Evolutionary conservation across 2,329 filamentous ascomycete species (phyloP), one percentile per base, ranked within the genome.

Genomic region (Colletotrichum aenigma): DNA sequence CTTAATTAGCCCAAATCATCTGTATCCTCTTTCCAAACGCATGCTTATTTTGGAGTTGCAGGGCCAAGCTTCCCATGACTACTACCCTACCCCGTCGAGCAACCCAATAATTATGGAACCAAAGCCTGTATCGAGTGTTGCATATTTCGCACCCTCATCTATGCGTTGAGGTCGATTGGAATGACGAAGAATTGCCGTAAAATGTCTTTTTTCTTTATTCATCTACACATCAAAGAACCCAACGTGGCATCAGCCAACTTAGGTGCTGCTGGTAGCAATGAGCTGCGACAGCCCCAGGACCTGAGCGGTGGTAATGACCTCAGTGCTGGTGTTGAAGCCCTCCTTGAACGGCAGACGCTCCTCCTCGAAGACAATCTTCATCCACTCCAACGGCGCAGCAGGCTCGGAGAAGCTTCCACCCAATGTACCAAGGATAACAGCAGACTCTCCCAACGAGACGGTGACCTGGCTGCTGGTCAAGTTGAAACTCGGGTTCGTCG

Each of bases 401-500:
- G 73, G 73, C 73, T 32, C 48, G 28, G 21, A 60, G 73, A 60
- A 75, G 73, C 73, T 75, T 16, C 70, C 70, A 13, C 78, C 78
- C 52, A 80, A 60, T 9, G 77, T 76, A 70, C 74, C 70, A 30
- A 79, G 77, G 58, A 76, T 75, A 43, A 80, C 75, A 26, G 76
- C 74, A 24, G 74, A 76, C 71, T 80, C 79, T 36, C 77, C 71
- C 26, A 78, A 6, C 16, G 77, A 77, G 26, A 76, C 68, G n/a
- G 70, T 76, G 32, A 60, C 66, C 9, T 80, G 81, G 71, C 80
- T 81, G 21, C 75, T 32, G 6, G 74, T 64, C 21, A 76, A n/a
- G 65, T 18, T 32, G 66, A 76, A 76, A 2, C 30, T 15, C 5
- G 74, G 71, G 60, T 76, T 76, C 18, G 70, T 76, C 15, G 74